Conservation (phyloP, 2,329 filamentous ascomycete genomes). For the Ceratocystis variospora region DNA sequence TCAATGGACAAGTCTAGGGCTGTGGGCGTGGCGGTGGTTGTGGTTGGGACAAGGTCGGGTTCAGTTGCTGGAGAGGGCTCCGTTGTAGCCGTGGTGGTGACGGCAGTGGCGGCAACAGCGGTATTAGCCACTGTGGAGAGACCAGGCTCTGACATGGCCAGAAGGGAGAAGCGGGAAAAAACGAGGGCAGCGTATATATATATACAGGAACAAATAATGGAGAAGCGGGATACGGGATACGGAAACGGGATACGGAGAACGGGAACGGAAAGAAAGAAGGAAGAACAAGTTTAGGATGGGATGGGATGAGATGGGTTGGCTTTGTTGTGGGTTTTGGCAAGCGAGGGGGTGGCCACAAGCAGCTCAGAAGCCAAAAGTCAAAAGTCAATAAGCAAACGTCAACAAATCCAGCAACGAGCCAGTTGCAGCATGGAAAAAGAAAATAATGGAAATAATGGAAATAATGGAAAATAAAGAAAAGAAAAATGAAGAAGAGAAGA, state of each 20-base stretch:
- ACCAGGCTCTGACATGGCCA: constrained; percentile 2
- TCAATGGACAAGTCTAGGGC: constrained; percentile 19
- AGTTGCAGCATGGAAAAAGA: neutral
- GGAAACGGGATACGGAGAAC: neutral
- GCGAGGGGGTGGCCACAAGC: neutral
- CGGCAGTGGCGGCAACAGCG: neutral
- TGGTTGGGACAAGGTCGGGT: constrained; percentile 18
- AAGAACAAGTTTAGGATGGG: no score
- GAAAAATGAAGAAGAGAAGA: neutral
- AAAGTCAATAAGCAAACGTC: neutral
- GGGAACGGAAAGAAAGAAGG: no score
- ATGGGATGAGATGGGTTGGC: neutral
- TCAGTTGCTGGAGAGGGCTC: neutral
- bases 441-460: neutral
- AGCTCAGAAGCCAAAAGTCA: neutral
- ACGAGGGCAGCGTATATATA: neutral
- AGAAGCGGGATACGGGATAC: neutral
- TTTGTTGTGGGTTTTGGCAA: neutral
- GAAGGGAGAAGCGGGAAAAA: neutral
- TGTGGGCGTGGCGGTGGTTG: constrained; percentile 27
- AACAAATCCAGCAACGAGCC: neutral
- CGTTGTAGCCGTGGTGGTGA: neutral
- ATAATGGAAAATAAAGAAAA: neutral
- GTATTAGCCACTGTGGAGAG: neutral
- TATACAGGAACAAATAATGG: neutral